Conservation (phyloP, 192 early-diverging fungal genomes). For the Chytriomyces sp. region DNA sequence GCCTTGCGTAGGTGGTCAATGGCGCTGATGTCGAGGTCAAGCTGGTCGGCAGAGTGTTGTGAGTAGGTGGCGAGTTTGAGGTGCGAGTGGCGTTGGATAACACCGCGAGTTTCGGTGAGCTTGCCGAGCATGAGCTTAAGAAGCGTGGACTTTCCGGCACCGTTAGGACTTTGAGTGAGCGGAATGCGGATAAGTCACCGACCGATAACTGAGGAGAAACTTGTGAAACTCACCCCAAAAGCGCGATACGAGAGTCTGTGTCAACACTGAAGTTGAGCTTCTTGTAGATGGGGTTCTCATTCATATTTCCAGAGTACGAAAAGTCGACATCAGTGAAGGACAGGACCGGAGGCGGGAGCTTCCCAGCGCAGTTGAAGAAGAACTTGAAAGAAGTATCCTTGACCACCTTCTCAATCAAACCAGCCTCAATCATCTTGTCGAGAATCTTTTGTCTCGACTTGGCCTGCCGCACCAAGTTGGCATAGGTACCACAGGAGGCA, state of each 20-base stretch:
- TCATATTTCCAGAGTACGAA: conserved; percentile 82
- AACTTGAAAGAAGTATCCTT: conserved; percentile 77
- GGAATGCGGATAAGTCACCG: conserved; percentile 71
- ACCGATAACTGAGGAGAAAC: conserved; percentile 53
- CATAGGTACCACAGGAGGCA: conserved; percentile 97
- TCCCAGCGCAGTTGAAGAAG: conserved; percentile 81
- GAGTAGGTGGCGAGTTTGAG: conserved; percentile 96
- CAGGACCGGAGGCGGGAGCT: conserved; percentile 94
- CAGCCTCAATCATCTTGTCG: conserved; percentile 99
- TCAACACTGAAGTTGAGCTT: conserved; percentile 93
- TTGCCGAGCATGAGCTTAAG: conserved; percentile 96
- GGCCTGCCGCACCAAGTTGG: conserved; percentile 97
- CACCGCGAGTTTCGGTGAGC: conserved; percentile 79
- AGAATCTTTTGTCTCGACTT: conserved; percentile 99
- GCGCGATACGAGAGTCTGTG: conserved; percentile 97
- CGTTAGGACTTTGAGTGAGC: conserved; percentile 46
- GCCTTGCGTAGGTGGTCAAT: conserved; percentile 87
- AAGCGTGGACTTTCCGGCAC: conserved; percentile 94
- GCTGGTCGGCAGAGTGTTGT: conserved; percentile 97
- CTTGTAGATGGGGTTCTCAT: conserved; percentile 81
- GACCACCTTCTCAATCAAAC: conserved; percentile 94
- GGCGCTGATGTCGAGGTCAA: conserved; percentile 81
- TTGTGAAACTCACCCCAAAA: conserved; percentile 84
- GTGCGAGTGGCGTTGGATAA: conserved; percentile 85
- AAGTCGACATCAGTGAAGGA: conserved; percentile 92